Evolutionary conservation across 1,284 basidiomycete species (phyloP), one percentile per base, ranked within the genome.

Genomic region (Pyrrhoderma lamaoense): DNA sequence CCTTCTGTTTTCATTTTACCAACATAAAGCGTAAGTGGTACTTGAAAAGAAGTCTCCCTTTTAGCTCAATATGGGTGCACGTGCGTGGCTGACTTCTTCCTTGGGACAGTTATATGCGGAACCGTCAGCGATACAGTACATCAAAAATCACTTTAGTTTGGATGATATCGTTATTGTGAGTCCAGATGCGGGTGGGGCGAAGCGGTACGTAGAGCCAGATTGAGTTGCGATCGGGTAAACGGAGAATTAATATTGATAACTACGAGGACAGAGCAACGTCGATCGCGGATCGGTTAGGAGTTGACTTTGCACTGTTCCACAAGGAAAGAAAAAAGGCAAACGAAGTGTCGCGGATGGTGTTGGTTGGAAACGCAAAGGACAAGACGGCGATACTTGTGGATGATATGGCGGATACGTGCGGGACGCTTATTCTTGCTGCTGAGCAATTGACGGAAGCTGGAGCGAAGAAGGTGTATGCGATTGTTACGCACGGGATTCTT

Each of bases 381-480:
- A 99, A 99, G 73, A 79, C 87, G 40, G 96, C 95, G 52, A 92
- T 99, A 57, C 77, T 99, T n/a, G 94, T 99, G 47, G 96, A 99
- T 76, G 96, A 99, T 73, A 99, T 99, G 96, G 93, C 96, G 47
- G 96, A 99, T 69, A 99, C 96, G 39, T 99, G 96, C 65, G 96
- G 96, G 40, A 99, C 96, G 53, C 79, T 99, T 50, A 93, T 92
- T 60, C 77, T 97, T 37, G 96, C 96, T 1, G 89, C 96, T 2
- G 75, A 82, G 58, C 90, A 95, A 61, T 78, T 99, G 40, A 73
- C 87, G 43, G 93, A 98, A 64, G 91, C 92, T 8, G 96, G 96
- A 1, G 95, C 93, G 9, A 69, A 74, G 42, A 82, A 83, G 65
- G 89, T 96, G 52, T 86, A 86, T 63, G 96, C 91, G 55, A 85